These are phyloP conservation scores for Curvularia hawaiiensis DNA, from an alignment of 2,329 filamentous ascomycete species.

Conservation along the genomic window DNA sequence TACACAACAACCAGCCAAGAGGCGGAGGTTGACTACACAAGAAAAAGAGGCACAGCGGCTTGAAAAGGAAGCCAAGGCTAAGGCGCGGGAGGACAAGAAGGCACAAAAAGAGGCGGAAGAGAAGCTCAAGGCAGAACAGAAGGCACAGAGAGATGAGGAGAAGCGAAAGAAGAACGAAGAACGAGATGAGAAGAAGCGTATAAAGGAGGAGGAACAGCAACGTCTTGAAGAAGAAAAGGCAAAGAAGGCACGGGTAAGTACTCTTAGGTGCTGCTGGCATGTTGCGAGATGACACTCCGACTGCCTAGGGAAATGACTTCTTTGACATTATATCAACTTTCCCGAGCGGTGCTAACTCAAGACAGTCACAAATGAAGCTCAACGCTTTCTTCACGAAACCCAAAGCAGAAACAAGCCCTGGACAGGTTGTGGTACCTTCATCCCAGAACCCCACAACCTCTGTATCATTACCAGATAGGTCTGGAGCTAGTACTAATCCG, in stretches of 20 bases:
- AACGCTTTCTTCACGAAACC: constrained; percentile 54
- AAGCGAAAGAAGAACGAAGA: constrained; percentile 43
- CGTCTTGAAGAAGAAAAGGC: constrained; percentile 48
- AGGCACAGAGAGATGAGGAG: constrained; percentile 45
- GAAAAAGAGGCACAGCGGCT: constrained; percentile 50
- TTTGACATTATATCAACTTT: background rate
- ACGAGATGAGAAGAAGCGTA: constrained; percentile 48
- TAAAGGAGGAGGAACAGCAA: constrained; percentile 55
- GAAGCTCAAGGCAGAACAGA: constrained; percentile 45
- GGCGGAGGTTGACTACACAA: constrained; percentile 49
- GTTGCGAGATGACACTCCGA: background rate
- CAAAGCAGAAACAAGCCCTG: constrained; percentile 39
- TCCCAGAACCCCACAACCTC: constrained; percentile 40
- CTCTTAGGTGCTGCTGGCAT: constrained; percentile 2
- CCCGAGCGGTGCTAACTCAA: constrained; percentile 23
- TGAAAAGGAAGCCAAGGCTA: constrained; percentile 48
- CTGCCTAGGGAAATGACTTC: background rate
- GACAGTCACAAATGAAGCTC: constrained; percentile 49
- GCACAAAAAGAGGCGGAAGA: constrained; percentile 44
- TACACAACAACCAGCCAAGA: constrained; percentile 46
- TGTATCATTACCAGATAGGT: constrained; percentile 32
- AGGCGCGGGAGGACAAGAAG: constrained; percentile 44
- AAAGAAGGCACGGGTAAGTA: constrained; percentile 49
- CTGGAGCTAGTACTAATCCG: constrained; percentile 32
- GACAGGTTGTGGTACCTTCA: constrained; percentile 38